Evolutionary conservation across 345 rosid species (phyloP).

Genomic region (Cardiospermum halicacabum): DNA sequence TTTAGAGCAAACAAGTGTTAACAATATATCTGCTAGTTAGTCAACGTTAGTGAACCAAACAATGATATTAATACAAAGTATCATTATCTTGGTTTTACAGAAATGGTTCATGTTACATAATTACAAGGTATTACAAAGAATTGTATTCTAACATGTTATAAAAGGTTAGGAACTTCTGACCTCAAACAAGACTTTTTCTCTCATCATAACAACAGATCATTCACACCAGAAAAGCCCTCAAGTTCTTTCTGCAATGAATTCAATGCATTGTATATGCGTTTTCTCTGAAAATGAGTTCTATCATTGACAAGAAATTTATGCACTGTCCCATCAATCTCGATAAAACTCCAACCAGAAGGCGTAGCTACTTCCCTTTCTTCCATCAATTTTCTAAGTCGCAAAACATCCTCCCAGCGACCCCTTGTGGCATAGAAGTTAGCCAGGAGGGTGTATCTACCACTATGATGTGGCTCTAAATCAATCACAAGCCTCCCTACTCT

Average conservation of each 20-base stretch:
- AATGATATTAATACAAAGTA: too few species aligned
- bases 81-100: too few species aligned
- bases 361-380: constrained; percentile 18
- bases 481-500: constrained; percentile 20
- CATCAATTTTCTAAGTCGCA: constrained; percentile 25
- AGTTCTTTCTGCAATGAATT: constrained; percentile 3
- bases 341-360: constrained; percentile 28
- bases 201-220: not conserved
- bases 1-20: too few species aligned
- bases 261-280: not conserved
- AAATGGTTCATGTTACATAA: too few species aligned
- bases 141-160: too few species aligned
- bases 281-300: constrained; percentile 10
- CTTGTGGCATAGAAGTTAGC: constrained; percentile 26
- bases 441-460: constrained; percentile 30
- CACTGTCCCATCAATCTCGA: constrained; percentile 28
- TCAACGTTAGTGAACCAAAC: too few species aligned
- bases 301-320: constrained; percentile 26
- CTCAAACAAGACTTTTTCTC: not conserved
- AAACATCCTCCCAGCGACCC: constrained; percentile 34
- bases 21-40: too few species aligned
- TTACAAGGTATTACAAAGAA: too few species aligned
- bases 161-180: not conserved
- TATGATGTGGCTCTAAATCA: constrained; percentile 25
- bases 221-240: not conserved